Evolutionary conservation across 2,329 filamentous ascomycete species (phyloP), one percentile per base, ranked within the genome.

Genomic region (Orbilia quercus): DNA sequence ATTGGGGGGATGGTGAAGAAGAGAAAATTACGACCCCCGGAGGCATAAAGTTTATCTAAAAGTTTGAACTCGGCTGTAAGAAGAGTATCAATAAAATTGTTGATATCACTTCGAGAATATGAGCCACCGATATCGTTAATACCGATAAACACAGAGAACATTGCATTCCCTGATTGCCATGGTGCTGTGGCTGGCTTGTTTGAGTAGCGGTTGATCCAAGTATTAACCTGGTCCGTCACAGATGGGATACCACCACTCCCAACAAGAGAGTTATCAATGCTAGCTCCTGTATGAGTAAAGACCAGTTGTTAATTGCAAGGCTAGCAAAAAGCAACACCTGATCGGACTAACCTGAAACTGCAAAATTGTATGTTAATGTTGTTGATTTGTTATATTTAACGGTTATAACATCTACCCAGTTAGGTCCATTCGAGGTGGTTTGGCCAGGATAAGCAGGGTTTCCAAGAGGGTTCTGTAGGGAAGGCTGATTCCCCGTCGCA

Each of bases 91-190:
- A 60, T 67, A 12, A 60, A 59, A 44, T 53, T 60, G 12, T 51
- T 60, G 44, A 67, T 67, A 28, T 67, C 63, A 34, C 45, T 53
- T 22, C 54, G 18, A 2, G 53, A 59, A 18, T 67, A 67, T 1
- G 54, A 59, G 44, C n/a, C 25, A 11, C 53, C 84, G 0, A 86
- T 81, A 64, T 85, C 85, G 51, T 86, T 86, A 65, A 86, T 84
- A 0, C 85, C 85, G 20, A 86, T 85, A 81, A 84, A 86, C 12
- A 85, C 75, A 0, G 80, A 81, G 51, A 83, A 84, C 2, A 85
- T 66, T 0, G 83, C 79, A 60, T 83, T 79, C 1, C 69, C 58
- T 3, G 79, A 77, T 0, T 75, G 79, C 82, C 82, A 83, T 3
- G 67, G 58, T 1, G 79, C 63, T 14, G 54, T 53, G 9, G 54